A percentile compares a stretch with the other conserved stretches of the same genome.
These are phyloP conservation scores for Entomortierella parvispora DNA, from an alignment of 192 early-diverging fungal species.

Conservation along the genomic window DNA sequence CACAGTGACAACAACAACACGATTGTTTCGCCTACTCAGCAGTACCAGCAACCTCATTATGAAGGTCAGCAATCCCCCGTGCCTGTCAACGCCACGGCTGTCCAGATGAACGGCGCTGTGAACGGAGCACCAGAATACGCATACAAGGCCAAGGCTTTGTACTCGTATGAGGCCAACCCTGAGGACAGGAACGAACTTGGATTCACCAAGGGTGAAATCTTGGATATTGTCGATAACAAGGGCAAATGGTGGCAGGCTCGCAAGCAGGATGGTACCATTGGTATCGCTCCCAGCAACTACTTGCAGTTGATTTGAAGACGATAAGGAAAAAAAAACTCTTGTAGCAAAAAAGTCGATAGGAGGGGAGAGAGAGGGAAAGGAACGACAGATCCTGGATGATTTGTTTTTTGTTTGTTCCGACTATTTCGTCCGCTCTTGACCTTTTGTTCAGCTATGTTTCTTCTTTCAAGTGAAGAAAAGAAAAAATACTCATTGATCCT, in stretches of 20 bases:
- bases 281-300: conserved; percentile 94
- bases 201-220: conserved; percentile 85
- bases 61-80: neutral
- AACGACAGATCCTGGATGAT: too few relatives aligned
- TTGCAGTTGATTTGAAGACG: conserved; percentile 36
- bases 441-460: too few relatives aligned
- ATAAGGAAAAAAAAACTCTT: too few relatives aligned
- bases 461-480: too few relatives aligned
- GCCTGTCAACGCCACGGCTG: conserved; percentile 30
- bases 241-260: conserved; percentile 99
- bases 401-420: too few relatives aligned
- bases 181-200: conserved; percentile 93
- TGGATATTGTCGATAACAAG: conserved; percentile 88
- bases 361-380: too few relatives aligned
- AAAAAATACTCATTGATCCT: too few relatives aligned
- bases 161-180: conserved; percentile 86
- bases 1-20: neutral
- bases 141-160: conserved; percentile 74
- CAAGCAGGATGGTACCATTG: conserved; percentile 81
- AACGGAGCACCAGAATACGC: conserved; percentile 56
- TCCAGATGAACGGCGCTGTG: conserved; percentile 19
- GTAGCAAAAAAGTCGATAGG: too few relatives aligned
- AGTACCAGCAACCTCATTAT: conserved; percentile 1
- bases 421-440: too few relatives aligned
- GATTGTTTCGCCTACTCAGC: conserved; percentile 9